Evolutionary conservation across 768 basidiomycete species (phyloP).

Genomic region (Suillus variegatus): DNA sequence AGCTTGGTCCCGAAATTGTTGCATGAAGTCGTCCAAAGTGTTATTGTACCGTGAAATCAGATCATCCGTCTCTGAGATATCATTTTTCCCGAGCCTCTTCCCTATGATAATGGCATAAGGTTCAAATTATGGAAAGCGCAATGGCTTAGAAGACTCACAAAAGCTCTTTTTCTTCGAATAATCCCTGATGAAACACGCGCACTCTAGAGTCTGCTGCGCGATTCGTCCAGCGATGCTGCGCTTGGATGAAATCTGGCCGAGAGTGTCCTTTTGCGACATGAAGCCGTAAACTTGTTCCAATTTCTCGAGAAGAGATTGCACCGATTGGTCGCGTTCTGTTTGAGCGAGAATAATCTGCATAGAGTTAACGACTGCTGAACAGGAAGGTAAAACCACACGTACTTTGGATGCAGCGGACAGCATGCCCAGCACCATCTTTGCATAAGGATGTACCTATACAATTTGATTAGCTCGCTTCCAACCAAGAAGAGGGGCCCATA

Average conservation of each 20-base stretch:
- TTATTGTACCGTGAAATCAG: not conserved
- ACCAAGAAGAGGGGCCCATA: not conserved
- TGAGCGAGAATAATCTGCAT: conserved; percentile 7
- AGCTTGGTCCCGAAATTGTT: not conserved
- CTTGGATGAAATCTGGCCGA: not conserved
- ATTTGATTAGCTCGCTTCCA: not conserved
- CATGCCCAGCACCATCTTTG: conserved; percentile 7
- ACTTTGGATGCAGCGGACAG: conserved; percentile 6
- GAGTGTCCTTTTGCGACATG: conserved; percentile 3
- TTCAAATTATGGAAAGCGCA: no score
- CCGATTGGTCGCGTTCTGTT: not conserved
- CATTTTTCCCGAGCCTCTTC: conserved; percentile 1
- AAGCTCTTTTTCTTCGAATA: conserved; percentile 25
- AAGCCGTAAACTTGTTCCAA: conserved; percentile 2
- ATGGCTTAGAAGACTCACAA: conserved; percentile 13
- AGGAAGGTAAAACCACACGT: not conserved
- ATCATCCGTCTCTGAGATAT: not conserved
- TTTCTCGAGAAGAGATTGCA: conserved; percentile 1
- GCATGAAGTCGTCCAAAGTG: conserved; percentile 1
- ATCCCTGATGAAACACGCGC: conserved; percentile 28
- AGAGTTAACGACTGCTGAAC: not conserved
- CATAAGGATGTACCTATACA: conserved; percentile 10
- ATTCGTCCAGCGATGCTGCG: conserved; percentile 4
- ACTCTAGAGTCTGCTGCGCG: conserved; percentile 24
- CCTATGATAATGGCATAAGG: not conserved